Evolutionary conservation across 306 rosid species (phyloP).

Genomic region (Sophora flavescens): DNA sequence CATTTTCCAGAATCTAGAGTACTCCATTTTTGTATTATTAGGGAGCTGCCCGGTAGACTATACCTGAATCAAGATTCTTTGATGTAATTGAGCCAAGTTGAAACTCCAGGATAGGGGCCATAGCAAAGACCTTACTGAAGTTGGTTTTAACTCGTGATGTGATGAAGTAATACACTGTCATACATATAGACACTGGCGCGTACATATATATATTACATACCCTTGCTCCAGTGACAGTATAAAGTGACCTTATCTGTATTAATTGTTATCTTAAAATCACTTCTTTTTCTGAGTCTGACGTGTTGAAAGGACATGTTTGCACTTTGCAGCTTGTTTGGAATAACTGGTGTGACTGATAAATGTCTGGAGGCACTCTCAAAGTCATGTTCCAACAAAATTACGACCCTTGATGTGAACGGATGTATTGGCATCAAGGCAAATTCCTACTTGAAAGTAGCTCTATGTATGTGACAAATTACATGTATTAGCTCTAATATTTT

Average conservation of each 20-base stretch:
- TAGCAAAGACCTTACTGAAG: slow-evolving; percentile 3
- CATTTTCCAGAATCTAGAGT: not conserved
- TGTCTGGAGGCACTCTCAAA: slow-evolving; percentile 77
- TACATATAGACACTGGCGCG: not conserved
- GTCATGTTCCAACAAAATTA: slow-evolving; percentile 64
- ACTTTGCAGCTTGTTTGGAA: slow-evolving; percentile 86
- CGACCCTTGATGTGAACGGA: slow-evolving; percentile 90
- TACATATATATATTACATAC: not conserved
- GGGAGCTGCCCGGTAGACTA: not conserved
- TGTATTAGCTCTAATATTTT: slow-evolving; percentile 37
- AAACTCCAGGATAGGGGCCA: not conserved
- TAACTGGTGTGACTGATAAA: slow-evolving; percentile 79
- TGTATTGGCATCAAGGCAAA: slow-evolving; percentile 88
- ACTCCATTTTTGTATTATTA: slow-evolving; percentile 26
- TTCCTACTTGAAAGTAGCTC: slow-evolving; percentile 12
- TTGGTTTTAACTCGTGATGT: slow-evolving; percentile 15
- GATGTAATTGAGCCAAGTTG: slow-evolving; percentile 17
- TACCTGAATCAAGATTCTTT: slow-evolving; percentile 8
- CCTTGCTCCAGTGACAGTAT: slow-evolving; percentile 8
- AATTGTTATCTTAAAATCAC: slow-evolving; percentile 11
- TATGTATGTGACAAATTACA: not conserved
- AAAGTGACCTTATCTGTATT: not conserved
- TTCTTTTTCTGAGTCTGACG: slow-evolving; percentile 47
- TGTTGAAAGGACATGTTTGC: slow-evolving; percentile 45
- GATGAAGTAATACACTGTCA: not conserved